These are phyloP conservation scores for Macroventuria anomochaeta DNA, from an alignment of 2,329 filamentous ascomycete genomes.

Conservation along the genomic window DNA sequence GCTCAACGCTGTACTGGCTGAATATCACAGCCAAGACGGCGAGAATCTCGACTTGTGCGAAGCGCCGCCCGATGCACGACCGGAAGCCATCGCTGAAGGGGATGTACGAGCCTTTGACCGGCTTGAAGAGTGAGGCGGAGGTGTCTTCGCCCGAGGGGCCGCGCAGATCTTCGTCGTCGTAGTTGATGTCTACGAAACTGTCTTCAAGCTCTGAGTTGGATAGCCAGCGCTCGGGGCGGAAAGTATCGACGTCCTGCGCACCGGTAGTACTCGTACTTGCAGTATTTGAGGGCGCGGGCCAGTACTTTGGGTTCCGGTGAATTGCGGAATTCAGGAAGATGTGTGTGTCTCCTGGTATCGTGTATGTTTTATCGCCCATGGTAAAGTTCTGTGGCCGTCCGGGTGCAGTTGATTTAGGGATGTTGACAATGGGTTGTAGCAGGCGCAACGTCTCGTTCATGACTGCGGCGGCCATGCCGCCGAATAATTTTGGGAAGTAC, in stretches of 20 bases:
- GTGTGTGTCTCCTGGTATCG: conserved; percentile 63
- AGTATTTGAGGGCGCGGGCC: conserved; percentile 60
- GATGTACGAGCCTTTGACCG: conserved; percentile 59
- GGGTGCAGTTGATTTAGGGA: conserved; percentile 68
- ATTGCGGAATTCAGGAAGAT: conserved; percentile 63
- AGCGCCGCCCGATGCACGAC: conserved; percentile 62
- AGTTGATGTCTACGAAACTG: conserved; percentile 47
- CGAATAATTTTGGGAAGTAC: conserved; percentile 69
- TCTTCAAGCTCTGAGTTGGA: conserved; percentile 33
- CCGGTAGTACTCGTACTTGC: conserved; percentile 29
- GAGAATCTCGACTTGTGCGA: conserved; percentile 64
- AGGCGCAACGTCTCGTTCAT: conserved; percentile 80
- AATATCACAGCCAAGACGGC: conserved; percentile 61
- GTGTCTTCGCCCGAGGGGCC: conserved; percentile 68
- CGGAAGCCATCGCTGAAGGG: conserved; percentile 64
- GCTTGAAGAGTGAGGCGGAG: conserved; percentile 63
- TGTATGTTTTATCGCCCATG: conserved; percentile 64
- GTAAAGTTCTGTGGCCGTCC: conserved; percentile 62
- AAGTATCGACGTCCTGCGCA: conserved; percentile 66
- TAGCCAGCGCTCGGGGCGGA: conserved; percentile 77
- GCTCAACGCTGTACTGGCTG: conserved; percentile 69
- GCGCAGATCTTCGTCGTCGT: conserved; percentile 62
- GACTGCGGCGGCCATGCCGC: conserved; percentile 73
- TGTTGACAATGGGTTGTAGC: conserved; percentile 72
- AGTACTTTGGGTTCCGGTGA: conserved; percentile 75